A percentile compares a stretch with the other conserved stretches of the same genome.
These are phyloP conservation scores for Endocarpon pusillum DNA, from an alignment of 495 filamentous ascomycete species.

Conservation along the genomic window DNA sequence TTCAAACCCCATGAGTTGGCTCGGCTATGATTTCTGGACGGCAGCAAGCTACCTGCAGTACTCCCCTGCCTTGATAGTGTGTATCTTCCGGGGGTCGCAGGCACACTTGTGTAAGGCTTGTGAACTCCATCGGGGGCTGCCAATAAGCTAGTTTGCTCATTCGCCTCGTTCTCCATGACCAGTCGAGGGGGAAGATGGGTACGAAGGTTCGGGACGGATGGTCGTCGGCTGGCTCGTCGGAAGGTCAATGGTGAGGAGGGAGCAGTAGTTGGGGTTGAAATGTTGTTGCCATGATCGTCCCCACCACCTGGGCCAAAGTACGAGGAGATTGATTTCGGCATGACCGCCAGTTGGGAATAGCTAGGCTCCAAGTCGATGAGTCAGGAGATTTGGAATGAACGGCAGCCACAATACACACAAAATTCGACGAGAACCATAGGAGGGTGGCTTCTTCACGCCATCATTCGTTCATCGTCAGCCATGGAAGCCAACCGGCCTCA, in stretches of 20 bases:
- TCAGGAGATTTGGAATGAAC: no score
- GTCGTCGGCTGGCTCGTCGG: slow-evolving; percentile 4
- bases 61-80: neutral
- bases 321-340: slow-evolving; percentile 1
- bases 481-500: no score
- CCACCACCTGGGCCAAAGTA: neutral
- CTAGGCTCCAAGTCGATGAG: no score
- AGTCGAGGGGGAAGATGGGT: slow-evolving; percentile 11
- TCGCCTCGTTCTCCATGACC: slow-evolving; percentile 5
- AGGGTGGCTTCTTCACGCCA: no score
- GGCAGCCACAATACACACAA: no score
- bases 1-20: slow-evolving; percentile 42
- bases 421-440: no score
- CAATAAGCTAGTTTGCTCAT: slow-evolving; percentile 12
- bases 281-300: neutral
- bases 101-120: slow-evolving; percentile 12
- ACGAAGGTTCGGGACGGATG: slow-evolving; percentile 12
- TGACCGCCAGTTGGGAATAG: no score
- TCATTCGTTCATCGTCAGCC: no score
- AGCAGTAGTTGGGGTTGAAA: neutral
- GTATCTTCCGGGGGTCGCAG: neutral
- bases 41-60: slow-evolving; percentile 26
- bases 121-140: slow-evolving; percentile 5
- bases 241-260: neutral
- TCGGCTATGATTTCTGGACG: slow-evolving; percentile 45